Base-by-base conservation (phyloP, 1,139 yeast species). In the Suhomyces guaymorum region DNA sequence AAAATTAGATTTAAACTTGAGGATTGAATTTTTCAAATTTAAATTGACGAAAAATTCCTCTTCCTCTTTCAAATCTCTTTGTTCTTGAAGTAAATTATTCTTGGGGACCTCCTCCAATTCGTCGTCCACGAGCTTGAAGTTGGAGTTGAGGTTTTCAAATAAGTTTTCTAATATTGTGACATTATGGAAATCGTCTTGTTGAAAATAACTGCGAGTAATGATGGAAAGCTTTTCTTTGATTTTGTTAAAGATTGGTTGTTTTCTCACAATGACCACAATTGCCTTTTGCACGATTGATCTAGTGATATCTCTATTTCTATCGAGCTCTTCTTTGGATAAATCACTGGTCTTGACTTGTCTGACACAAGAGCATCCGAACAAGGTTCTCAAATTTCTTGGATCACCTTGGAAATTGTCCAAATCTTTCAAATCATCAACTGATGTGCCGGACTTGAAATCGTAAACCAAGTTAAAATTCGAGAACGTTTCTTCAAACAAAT, bases 291-390 rank as follows among this genome's bases (percentile, higher is more conserved):
- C 92, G 2, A 90, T 82, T 3, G 96, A 85, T 36, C 98, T 66
- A 4, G 96, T 89, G 24, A 87, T 78, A 45, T 85, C 92, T 15
- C 73, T 71, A 38, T 80, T 75, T 39, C 75, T 65, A 35, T 71
- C 73, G 19, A 75, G 52, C 45, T 70, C 75, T 35, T 60, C 65
- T 23, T 48, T 55, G 1, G 66, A 53, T 37, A 92, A 64, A 23
- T 82, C 83, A 22, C 76, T 73, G 2, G 86, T 70, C 37, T 77
- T 73, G 27, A 89, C 75, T 57, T 92, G 97, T 30, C 96, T 72
- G 17, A 90, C 89, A 60, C 98, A 92, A 0, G 96, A 84, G 45
- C 96, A 86, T 1, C 96, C 98, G 68, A 92, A 92, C 12, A 89
- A 61, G 0, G 98, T 92, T 15, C 82, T 77, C 24, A 79, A 66